Conservation (phyloP, 257 asterid species). For the Penstemon newberryi region DNA sequence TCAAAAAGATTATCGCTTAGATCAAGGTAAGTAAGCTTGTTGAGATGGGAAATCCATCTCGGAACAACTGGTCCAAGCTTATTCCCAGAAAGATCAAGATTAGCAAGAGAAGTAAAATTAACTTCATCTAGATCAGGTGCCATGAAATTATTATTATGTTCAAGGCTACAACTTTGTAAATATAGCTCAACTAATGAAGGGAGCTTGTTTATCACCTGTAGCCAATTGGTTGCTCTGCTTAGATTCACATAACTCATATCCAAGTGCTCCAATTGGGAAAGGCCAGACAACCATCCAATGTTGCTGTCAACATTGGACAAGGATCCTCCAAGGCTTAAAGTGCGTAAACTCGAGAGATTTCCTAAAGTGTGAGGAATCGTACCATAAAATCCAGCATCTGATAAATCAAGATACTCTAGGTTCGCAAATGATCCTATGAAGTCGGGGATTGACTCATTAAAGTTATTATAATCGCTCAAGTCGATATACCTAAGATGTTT, state of each 20-base stretch:
- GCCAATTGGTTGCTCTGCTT: slow-evolving; percentile 9
- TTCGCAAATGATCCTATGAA: slow-evolving; percentile 24
- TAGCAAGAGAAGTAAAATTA: too few relatives aligned
- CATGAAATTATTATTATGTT: too few relatives aligned
- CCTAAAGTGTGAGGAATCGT: slow-evolving; percentile 16
- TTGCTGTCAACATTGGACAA: not conserved
- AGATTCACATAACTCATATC: slow-evolving; percentile 12
- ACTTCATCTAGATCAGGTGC: too few relatives aligned
- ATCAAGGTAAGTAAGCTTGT: too few relatives aligned
- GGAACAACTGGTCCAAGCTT: too few relatives aligned
- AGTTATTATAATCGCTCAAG: not conserved
- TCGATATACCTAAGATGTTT: slow-evolving; percentile 16
- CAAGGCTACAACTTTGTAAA: too few relatives aligned
- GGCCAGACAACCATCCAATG: slow-evolving; percentile 23
- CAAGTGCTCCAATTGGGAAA: slow-evolving; percentile 5
- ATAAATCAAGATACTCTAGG: slow-evolving; percentile 21
- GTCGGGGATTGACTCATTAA: too few relatives aligned
- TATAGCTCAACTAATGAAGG: slow-evolving; percentile 10
- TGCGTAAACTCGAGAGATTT: slow-evolving; percentile 22
- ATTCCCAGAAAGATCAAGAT: too few relatives aligned
- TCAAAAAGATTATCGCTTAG: too few relatives aligned
- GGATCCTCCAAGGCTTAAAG: not conserved
- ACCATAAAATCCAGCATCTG: slow-evolving; percentile 1
- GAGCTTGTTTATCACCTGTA: slow-evolving; percentile 12
- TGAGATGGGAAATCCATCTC: too few relatives aligned